phyloP scores from a whole-genome alignment of 495 filamentous ascomycete genomes.

The Penicillium bovifimosum region DNA sequence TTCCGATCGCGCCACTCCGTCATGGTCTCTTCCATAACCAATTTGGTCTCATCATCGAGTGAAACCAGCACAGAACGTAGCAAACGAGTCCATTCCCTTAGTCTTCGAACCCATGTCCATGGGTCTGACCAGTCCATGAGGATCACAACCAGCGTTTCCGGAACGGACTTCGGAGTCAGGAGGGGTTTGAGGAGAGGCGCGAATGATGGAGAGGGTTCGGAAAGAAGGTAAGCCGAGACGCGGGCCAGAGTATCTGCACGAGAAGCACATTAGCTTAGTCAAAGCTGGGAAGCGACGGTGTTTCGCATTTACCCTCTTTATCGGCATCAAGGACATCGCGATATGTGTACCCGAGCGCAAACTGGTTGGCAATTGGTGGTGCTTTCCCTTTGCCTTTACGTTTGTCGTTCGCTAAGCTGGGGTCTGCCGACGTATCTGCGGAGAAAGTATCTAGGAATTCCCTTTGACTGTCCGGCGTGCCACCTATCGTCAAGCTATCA shows the following conservation, averaged over 20 bases:
- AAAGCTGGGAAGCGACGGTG: neutral
- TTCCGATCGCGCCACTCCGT: conserved; percentile 49
- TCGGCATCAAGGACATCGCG: conserved; percentile 92
- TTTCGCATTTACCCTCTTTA: conserved; percentile 63
- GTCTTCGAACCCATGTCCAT: conserved; percentile 84
- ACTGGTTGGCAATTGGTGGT: conserved; percentile 85
- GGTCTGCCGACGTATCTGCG: conserved; percentile 48
- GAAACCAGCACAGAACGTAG: conserved; percentile 68
- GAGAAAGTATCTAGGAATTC: conserved; percentile 83
- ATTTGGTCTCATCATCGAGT: conserved; percentile 70
- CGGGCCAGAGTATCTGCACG: conserved; percentile 77
- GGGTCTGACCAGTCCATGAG: conserved; percentile 89
- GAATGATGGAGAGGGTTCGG: conserved; percentile 75
- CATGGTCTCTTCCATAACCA: conserved; percentile 81
- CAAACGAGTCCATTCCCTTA: conserved; percentile 82
- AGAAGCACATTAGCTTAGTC: neutral
- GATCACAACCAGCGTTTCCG: conserved; percentile 81
- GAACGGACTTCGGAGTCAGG: conserved; percentile 77
- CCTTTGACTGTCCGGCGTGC: conserved; percentile 79
- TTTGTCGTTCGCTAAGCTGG: conserved; percentile 50
- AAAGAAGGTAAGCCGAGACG: conserved; percentile 84
- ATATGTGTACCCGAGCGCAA: conserved; percentile 92
- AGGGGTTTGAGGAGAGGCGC: conserved; percentile 78
- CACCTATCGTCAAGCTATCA: conserved; percentile 50
- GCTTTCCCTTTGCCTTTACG: conserved; percentile 56